Evolutionary conservation across 257 asterid genomes (phyloP), one percentile per base, ranked within the genome.

Genomic region (Primulina eburnea): DNA sequence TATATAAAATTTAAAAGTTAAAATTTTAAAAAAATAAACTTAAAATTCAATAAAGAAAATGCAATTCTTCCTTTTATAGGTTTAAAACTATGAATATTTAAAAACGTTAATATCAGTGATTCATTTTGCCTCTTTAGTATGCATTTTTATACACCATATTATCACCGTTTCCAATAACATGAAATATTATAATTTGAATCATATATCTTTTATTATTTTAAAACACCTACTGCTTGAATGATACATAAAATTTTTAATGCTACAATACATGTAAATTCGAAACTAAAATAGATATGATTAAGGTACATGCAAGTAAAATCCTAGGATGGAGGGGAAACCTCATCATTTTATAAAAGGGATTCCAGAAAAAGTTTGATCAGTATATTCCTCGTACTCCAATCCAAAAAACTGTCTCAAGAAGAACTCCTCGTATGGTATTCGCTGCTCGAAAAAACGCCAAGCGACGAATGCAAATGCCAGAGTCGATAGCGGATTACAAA

Each of bases 371-470:
- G 94, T 88, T 68, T 64, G 75, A 24, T 68, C 67, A 63, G 88
- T 90, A 64, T 90, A 93, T 55, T 82, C 86, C 69, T 83, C 95
- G 8, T 90, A 93, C 57, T 76, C 82, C 6, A 82, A 65, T 62
- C 96, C 96, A 38, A 93, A 90, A 67, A 85, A 93, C 80, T 81
- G 95, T 83, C 80, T 78, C 88, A 90, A 80, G 88, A 86, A 93
- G 65, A 75, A 87, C 78, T 93, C 97, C 82, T 93, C 99, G 14
- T 89, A 90, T 5, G 90, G 96, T 67, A 90, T 89, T 70, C 97
- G 68, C 77, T 67, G 53, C 6, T 77, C 78, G 77, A 90, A 93
- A 79, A 93, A 93, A 37, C 40, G 79, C 97, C 96, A 90, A 60
- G 89, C 96, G 7, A 87, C 96, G 26, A 75, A 26, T 2, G 89